Percentiles rank a stretch among this genome's conserved stretches.
phyloP scores from a whole-genome alignment of 1,284 basidiomycete genomes.

The Trichosporon sp. region DNA sequence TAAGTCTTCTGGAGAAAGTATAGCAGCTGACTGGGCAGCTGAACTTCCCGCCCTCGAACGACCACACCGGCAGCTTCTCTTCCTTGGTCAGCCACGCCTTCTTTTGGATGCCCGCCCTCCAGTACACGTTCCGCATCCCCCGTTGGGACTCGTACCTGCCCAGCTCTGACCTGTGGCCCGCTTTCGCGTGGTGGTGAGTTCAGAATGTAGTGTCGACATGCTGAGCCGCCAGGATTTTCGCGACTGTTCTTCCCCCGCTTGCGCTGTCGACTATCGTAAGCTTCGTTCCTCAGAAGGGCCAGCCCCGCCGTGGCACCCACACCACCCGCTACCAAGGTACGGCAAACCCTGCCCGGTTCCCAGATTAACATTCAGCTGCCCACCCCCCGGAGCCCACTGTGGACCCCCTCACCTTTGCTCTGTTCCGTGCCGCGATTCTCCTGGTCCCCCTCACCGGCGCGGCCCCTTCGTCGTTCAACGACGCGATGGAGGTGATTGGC shows the following conservation, averaged over 20 bases:
- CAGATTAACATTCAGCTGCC: slow-evolving; percentile 12
- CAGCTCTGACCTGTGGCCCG: slow-evolving; percentile 32
- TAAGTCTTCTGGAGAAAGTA: background rate
- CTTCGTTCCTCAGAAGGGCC: slow-evolving; percentile 39
- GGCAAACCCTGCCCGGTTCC: slow-evolving; percentile 2
- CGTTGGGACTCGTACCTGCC: slow-evolving; percentile 27
- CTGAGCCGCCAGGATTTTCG: slow-evolving; percentile 30
- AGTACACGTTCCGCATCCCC: slow-evolving; percentile 31
- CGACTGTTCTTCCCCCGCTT: slow-evolving; percentile 43
- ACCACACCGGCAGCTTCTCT: slow-evolving; percentile 29
- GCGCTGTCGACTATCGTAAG: slow-evolving; percentile 39
- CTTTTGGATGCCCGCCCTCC: slow-evolving; percentile 41
- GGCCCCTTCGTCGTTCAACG: slow-evolving; percentile 37
- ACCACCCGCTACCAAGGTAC: slow-evolving; percentile 33
- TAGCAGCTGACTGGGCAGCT: slow-evolving; percentile 11
- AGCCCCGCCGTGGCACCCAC: slow-evolving; percentile 17
- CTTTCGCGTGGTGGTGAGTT: slow-evolving; percentile 45
- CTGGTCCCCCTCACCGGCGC: slow-evolving; percentile 44
- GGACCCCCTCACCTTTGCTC: slow-evolving; percentile 43
- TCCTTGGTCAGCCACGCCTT: slow-evolving; percentile 35
- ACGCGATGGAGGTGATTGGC: slow-evolving; percentile 41
- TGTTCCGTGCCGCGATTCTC: slow-evolving; percentile 44
- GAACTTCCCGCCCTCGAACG: slow-evolving; percentile 35
- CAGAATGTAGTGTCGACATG: no score
- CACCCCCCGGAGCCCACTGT: slow-evolving; percentile 32